A percentile compares a stretch with the other conserved stretches of the same genome.
Evolutionary conservation across 352 stramenopile genomes (phyloP).

Genomic region (Globisporangium radiosum): DNA sequence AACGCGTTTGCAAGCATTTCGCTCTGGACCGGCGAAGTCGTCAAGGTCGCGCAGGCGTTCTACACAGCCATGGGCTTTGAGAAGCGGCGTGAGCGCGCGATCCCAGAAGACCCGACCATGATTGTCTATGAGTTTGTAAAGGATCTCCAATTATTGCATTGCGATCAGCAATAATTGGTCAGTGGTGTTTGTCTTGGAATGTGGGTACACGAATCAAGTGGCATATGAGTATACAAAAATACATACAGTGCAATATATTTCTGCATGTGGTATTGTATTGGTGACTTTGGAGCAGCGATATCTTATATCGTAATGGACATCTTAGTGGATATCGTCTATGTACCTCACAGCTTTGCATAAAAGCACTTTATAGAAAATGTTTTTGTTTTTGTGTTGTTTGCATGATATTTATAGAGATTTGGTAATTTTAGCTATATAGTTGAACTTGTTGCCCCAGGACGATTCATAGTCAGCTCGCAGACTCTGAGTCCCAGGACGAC

Average conservation of each 20-base stretch:
- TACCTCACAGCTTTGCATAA: no score
- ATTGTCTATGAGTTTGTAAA: slow-evolving; percentile 29
- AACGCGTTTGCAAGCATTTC: slow-evolving; percentile 24
- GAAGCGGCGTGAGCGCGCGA: slow-evolving; percentile 15
- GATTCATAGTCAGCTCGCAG: no score
- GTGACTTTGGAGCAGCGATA: no score
- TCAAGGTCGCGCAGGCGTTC: slow-evolving; percentile 26
- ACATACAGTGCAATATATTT: neutral
- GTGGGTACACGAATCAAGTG: neutral
- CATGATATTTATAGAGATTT: no score
- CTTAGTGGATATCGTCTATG: no score
- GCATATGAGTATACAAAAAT: neutral
- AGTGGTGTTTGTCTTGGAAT: neutral
- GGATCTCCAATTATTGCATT: slow-evolving; percentile 11
- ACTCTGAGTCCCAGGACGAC: no score
- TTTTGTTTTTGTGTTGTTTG: no score
- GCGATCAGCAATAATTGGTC: no score
- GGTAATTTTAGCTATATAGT: no score
- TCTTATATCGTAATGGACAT: no score
- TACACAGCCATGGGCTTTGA: slow-evolving; percentile 30
- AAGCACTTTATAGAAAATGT: no score
- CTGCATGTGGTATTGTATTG: neutral
- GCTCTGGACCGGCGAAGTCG: slow-evolving; percentile 30
- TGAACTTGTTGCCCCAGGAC: no score
- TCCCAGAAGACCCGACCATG: slow-evolving; percentile 26